Evolutionary conservation across 768 basidiomycete genomes (phyloP), one percentile per base, ranked within the genome.

Genomic region (Boletellus emodensis): DNA sequence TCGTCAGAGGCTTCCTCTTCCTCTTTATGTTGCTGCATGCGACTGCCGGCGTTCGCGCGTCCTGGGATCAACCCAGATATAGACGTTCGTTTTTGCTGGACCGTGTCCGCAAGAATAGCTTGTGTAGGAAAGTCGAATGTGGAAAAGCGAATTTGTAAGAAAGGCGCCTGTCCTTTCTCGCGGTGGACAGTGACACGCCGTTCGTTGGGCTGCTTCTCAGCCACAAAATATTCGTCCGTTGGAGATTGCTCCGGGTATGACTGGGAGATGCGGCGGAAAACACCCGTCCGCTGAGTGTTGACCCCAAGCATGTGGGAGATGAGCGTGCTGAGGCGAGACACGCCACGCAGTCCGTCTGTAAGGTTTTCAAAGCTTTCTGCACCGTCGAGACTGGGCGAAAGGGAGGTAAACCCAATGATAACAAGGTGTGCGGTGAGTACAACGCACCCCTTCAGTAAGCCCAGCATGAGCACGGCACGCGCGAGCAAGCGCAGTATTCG

Each of bases 381-480:
- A 0, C 66, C 61, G 55, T 85, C 83, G 20, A 82, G 60, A 8
- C 84, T 84, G 49, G 15, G 49, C 22, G 28, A 33, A 22, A 49
- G 39, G 41, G 6, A 17, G 13, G 40, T 56, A 22, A 49, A 41
- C n/a, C n/a, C 0, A 34, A 26, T 13, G 20, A 32, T 12, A 34
- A 13, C 1, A 36, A 46, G 33, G 12, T 12, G 13, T 0, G 28
- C n/a, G 18, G 40, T 8, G 10, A 33, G 17, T 8, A n/a, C 2
- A 22, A 66, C 81, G 49, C 53, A 88, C 88, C 88, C 87, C 70
- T 83, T 83, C 26, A 81, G 67, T 18, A 83, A 55, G 15, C 88
- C 89, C 48, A 84, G 75, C 51, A 80, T 75, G 17, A 90, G 61
- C 55, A 69, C 75, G 0, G 72, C 76, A 40, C 86, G 74, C 3